Conservation (phyloP, 2,329 filamentous ascomycete species). For the Mariannaea sp. region DNA sequence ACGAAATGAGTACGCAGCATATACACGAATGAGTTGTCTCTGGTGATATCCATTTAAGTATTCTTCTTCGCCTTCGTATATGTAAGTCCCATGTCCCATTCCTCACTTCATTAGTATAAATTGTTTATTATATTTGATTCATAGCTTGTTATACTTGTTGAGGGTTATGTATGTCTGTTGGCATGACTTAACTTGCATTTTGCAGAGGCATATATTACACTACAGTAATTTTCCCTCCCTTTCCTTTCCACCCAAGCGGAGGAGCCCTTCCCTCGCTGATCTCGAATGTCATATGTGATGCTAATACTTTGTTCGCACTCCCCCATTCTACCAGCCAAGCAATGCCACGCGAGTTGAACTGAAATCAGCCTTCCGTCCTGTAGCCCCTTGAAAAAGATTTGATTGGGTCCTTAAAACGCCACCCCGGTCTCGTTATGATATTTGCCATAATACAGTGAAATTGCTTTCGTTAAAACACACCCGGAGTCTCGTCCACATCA, state of each 20-base stretch:
- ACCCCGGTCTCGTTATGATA: constrained; percentile 10
- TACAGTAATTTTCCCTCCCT: not conserved
- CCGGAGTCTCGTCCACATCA: too few relatives aligned
- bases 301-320: constrained; percentile 9
- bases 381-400: not conserved
- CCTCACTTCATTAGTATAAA: too few relatives aligned
- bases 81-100: too few relatives aligned
- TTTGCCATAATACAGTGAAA: constrained; percentile 1
- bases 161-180: too few relatives aligned
- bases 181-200: too few relatives aligned
- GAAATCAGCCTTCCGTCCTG: constrained; percentile 1
- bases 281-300: not conserved
- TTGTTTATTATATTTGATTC: too few relatives aligned
- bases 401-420: constrained; percentile 11
- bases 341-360: not conserved
- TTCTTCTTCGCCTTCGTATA: too few relatives aligned
- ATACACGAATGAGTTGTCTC: too few relatives aligned
- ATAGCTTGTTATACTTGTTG: too few relatives aligned
- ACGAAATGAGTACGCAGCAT: too few relatives aligned
- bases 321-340: constrained; percentile 13
- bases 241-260: not conserved
- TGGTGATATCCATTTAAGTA: too few relatives aligned
- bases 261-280: not conserved
- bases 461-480: constrained; percentile 9
- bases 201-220: too few relatives aligned